Percentiles rank a stretch among this genome's conserved stretches.
phyloP scores from a whole-genome alignment of 2,329 filamentous ascomycete genomes.

The Trichoderma sp. region DNA sequence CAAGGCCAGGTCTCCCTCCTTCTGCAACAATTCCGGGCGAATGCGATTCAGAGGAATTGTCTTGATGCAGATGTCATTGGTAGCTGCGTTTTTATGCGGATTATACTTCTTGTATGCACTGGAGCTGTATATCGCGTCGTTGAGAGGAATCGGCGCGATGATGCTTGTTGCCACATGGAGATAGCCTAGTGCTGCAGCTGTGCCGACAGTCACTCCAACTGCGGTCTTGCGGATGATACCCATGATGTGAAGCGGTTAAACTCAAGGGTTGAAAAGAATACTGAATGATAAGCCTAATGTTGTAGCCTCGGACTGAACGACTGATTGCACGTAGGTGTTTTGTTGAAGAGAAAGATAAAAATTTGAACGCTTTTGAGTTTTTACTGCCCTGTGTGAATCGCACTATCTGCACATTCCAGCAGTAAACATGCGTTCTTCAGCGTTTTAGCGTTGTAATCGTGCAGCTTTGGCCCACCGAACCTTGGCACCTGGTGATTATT shows the following conservation, averaged over 20 bases:
- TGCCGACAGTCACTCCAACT: neutral
- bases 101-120: constrained; percentile 57
- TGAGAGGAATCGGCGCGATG: constrained; percentile 10
- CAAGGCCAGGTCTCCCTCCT: constrained; percentile 55
- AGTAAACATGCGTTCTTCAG: neutral
- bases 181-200: constrained; percentile 9
- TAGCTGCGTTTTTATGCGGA: constrained; percentile 58
- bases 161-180: constrained; percentile 4
- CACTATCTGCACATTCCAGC: neutral
- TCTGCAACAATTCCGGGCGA: constrained; percentile 61
- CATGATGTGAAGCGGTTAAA: neutral
- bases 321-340: neutral
- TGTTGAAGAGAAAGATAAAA: neutral
- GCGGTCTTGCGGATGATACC: constrained; percentile 6
- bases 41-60: constrained; percentile 62
- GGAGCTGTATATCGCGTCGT: constrained; percentile 12
- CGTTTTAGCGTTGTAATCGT: neutral
- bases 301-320: neutral
- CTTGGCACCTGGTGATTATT: neutral
- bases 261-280: neutral
- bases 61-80: constrained; percentile 63
- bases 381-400: neutral
- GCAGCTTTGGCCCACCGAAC: neutral
- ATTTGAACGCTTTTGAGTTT: neutral
- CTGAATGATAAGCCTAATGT: neutral